A percentile compares a stretch with the other conserved stretches of the same genome.
phyloP scores from a whole-genome alignment of 345 rosid species.

The Brassica juncea region DNA sequence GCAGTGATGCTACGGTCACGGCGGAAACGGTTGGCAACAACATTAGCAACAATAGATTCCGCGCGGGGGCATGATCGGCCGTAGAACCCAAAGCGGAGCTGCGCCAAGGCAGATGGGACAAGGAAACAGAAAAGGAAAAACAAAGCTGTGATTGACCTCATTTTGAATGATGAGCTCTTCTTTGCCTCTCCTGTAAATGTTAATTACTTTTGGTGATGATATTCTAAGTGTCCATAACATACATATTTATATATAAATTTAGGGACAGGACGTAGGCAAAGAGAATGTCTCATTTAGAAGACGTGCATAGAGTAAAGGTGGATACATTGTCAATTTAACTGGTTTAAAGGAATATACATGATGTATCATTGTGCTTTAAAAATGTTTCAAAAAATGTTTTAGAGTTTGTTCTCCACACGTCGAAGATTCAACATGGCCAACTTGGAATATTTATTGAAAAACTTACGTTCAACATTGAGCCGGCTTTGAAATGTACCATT shows the following conservation, averaged over 20 bases:
- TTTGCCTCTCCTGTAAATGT: not conserved
- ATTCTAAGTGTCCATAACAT: not conserved
- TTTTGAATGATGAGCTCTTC: not conserved
- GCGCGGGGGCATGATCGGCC: constrained; percentile 58
- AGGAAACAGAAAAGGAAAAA: constrained; percentile 30
- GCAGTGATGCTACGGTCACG: constrained; percentile 52
- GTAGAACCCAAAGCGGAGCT: constrained; percentile 58
- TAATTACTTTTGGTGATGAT: constrained; percentile 11
- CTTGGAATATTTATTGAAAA: not conserved
- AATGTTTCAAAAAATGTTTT: not conserved
- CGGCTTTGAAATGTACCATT: not conserved
- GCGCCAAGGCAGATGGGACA: constrained; percentile 46
- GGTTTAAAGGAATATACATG: not conserved
- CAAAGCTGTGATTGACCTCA: constrained; percentile 31
- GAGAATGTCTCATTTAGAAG: not conserved
- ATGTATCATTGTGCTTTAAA: not conserved
- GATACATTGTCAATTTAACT: not conserved
- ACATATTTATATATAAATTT: constrained; percentile 19
- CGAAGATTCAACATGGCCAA: not conserved
- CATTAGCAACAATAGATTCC: constrained; percentile 49
- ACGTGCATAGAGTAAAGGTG: constrained; percentile 7
- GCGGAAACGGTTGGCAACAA: constrained; percentile 47
- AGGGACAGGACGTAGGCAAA: not conserved
- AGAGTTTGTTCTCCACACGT: constrained; percentile 23
- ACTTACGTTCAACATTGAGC: not conserved